phyloP scores from a whole-genome alignment of 129 eudicot species.

The Smallanthus sonchifolius region DNA sequence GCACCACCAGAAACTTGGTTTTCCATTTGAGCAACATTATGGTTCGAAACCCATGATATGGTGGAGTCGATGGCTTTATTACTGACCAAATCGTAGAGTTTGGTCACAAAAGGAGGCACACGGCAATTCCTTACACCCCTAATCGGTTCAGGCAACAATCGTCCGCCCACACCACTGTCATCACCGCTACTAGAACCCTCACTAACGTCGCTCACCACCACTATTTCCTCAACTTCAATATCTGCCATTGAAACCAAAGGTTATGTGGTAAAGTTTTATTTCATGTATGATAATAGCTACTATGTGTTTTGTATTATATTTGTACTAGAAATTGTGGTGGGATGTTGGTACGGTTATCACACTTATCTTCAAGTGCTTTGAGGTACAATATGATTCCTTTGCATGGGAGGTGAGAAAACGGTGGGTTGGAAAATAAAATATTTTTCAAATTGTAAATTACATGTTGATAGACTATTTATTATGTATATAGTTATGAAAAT shows the following conservation, averaged over 20 bases:
- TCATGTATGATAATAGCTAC: background rate
- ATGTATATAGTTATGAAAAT: too few relatives aligned
- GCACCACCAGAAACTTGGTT: background rate
- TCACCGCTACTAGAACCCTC: slow-evolving; percentile 6
- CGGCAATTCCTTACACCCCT: slow-evolving; percentile 4
- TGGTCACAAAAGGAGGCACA: slow-evolving; percentile 23
- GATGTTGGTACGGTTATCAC: background rate
- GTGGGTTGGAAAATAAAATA: background rate
- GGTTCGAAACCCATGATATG: slow-evolving; percentile 18
- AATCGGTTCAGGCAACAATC: background rate
- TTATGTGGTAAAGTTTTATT: background rate
- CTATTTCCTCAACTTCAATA: slow-evolving; percentile 7
- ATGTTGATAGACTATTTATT: background rate
- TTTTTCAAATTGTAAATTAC: background rate
- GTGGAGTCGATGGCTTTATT: slow-evolving; percentile 7
- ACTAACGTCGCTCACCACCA: slow-evolving; percentile 12
- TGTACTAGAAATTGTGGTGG: background rate
- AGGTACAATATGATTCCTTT: slow-evolving; percentile 5
- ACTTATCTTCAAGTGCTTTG: slow-evolving; percentile 8
- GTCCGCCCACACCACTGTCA: background rate
- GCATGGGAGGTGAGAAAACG: background rate
- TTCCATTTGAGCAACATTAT: background rate
- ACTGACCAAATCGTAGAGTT: slow-evolving; percentile 15
- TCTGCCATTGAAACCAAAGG: slow-evolving; percentile 6
- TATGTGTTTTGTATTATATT: background rate